Conservation (phyloP, 805 yeast genomes). For the Lachancea waltii region DNA sequence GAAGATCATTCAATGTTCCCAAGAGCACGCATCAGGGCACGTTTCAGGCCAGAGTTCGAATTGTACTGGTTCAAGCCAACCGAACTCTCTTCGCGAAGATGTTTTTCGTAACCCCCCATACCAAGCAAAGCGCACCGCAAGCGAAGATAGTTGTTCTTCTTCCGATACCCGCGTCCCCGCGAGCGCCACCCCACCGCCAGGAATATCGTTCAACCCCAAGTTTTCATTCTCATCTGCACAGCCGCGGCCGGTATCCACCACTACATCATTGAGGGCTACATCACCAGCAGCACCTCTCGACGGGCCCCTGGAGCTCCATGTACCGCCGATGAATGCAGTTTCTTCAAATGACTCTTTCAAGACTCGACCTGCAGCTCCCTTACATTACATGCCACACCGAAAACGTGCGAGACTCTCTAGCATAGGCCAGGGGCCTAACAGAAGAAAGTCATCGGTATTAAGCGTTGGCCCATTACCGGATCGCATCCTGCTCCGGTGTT, state of each 20-base stretch:
- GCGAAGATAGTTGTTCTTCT: background rate
- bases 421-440: slow-evolving; percentile 32
- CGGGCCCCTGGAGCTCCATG: slow-evolving; percentile 17
- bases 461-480: slow-evolving; percentile 59
- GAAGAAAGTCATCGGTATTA: slow-evolving; percentile 52
- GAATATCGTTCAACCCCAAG: background rate
- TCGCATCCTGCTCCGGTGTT: slow-evolving; percentile 46
- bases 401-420: slow-evolving; percentile 46
- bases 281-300: slow-evolving; percentile 3
- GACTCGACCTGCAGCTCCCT: slow-evolving; percentile 27
- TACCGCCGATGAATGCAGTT: slow-evolving; percentile 40
- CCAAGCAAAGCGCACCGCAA: background rate
- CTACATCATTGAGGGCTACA: background rate
- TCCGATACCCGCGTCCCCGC: background rate
- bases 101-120: too few species aligned
- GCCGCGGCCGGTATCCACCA: background rate
- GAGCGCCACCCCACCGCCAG: background rate
- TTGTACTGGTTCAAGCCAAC: too few species aligned
- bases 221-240: background rate
- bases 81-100: too few species aligned
- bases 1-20: too few species aligned
- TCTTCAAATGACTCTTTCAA: slow-evolving; percentile 30
- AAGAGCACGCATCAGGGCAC: too few species aligned
- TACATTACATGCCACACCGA: slow-evolving; percentile 50
- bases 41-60: too few species aligned